Conservation (phyloP, 1,139 yeast species). For the Kazachstania sp. region DNA sequence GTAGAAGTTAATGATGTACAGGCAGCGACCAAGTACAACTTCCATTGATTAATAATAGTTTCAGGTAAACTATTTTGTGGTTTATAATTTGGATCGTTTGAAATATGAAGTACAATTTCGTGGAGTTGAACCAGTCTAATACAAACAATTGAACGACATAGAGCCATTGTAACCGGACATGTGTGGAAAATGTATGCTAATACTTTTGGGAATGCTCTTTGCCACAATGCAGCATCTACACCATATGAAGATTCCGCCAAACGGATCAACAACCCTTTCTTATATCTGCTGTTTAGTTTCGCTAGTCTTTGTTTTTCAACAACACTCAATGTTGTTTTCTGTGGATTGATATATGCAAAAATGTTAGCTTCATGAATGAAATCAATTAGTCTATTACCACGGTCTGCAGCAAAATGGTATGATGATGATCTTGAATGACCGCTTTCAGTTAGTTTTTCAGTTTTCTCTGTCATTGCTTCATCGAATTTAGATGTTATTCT, state of each 20-base stretch:
- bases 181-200: constrained; percentile 63
- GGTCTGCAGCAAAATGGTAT: constrained; percentile 61
- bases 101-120: constrained; percentile 59
- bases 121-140: constrained; percentile 84
- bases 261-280: constrained; percentile 55
- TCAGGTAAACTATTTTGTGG: constrained; percentile 52
- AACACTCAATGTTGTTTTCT: constrained; percentile 51
- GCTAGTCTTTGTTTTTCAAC: constrained; percentile 72
- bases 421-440: constrained; percentile 54
- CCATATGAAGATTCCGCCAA: constrained; percentile 91
- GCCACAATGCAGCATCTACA: constrained; percentile 93
- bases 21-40: constrained; percentile 78
- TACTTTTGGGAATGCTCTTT: constrained; percentile 72
- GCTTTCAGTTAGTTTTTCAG: constrained; percentile 24
- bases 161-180: constrained; percentile 90
- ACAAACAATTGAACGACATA: constrained; percentile 89
- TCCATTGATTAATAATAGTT: constrained; percentile 77
- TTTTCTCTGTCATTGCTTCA: constrained; percentile 56
- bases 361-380: constrained; percentile 66
- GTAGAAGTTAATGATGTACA: constrained; percentile 89
- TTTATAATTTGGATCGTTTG: constrained; percentile 36
- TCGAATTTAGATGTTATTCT: constrained; percentile 78
- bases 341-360: constrained; percentile 51
- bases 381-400: constrained; percentile 71
- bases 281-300: constrained; percentile 49